Conservation (phyloP, 495 filamentous ascomycete species). For the Talaromyces trachyspermus region DNA sequence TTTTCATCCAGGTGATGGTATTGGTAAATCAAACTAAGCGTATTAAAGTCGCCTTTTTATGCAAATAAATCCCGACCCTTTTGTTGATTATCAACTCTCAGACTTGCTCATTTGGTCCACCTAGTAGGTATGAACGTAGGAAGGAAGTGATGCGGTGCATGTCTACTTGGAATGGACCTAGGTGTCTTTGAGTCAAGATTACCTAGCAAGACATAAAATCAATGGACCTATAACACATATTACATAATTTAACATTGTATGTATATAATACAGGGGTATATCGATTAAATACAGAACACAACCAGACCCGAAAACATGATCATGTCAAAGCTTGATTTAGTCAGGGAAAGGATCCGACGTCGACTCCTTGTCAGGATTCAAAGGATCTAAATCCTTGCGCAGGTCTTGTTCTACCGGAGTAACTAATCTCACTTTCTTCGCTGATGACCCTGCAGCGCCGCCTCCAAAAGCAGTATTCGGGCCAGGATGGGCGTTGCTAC, state of each 20-base stretch:
- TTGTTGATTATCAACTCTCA: too few species aligned
- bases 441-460: conserved; percentile 19
- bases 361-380: conserved; percentile 8
- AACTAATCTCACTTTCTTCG: conserved; percentile 39
- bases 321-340: not conserved
- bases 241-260: conserved; percentile 1
- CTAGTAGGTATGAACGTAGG: too few species aligned
- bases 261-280: conserved; percentile 11
- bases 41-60: too few species aligned
- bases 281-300: conserved; percentile 2
- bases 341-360: conserved; percentile 8
- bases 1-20: too few species aligned
- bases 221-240: conserved; percentile 7
- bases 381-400: conserved; percentile 18
- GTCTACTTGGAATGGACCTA: too few species aligned
- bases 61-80: too few species aligned
- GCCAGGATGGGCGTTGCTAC: not conserved
- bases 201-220: not conserved
- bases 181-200: too few species aligned
- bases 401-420: conserved; percentile 36
- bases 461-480: conserved; percentile 1
- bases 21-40: too few species aligned
- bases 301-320: not conserved
- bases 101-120: too few species aligned
- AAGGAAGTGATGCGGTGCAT: too few species aligned